Conservation (phyloP, 78 protist genomes). For the Polysphondylium violaceum region DNA sequence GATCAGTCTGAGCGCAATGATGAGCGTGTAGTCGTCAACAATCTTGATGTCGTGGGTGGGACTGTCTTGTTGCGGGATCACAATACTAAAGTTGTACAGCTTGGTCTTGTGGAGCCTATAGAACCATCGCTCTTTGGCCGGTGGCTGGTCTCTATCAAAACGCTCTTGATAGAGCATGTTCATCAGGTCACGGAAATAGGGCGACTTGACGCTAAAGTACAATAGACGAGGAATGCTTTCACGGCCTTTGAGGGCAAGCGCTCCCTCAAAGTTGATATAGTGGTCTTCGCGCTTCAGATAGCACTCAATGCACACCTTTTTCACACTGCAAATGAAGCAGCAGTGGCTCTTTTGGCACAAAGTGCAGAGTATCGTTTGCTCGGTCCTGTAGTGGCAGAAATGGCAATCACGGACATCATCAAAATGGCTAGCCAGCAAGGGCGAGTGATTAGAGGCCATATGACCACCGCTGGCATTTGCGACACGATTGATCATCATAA, state of each 20-base stretch:
- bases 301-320: conserved; percentile 1
- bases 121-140: background rate
- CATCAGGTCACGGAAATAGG: conserved; percentile 14
- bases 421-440: too few species aligned
- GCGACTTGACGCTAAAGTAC: background rate
- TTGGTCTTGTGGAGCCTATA: conserved; percentile 19
- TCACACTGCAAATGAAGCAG: background rate
- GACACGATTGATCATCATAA: too few species aligned
- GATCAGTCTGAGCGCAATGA: too few species aligned
- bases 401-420: background rate
- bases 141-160: background rate
- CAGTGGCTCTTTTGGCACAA: background rate
- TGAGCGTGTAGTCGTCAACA: conserved; percentile 9
- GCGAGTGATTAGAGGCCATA: too few species aligned
- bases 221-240: conserved; percentile 1
- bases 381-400: conserved; percentile 14
- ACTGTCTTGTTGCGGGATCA: background rate
- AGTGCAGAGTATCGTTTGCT: background rate
- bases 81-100: conserved; percentile 7
- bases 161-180: conserved; percentile 1
- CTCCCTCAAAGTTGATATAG: background rate
- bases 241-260: background rate
- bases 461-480: too few species aligned
- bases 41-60: conserved; percentile 3
- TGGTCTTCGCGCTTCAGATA: conserved; percentile 2